These are phyloP conservation scores for Aspergillus affinis DNA, from an alignment of 495 filamentous ascomycete species.

Conservation along the genomic window DNA sequence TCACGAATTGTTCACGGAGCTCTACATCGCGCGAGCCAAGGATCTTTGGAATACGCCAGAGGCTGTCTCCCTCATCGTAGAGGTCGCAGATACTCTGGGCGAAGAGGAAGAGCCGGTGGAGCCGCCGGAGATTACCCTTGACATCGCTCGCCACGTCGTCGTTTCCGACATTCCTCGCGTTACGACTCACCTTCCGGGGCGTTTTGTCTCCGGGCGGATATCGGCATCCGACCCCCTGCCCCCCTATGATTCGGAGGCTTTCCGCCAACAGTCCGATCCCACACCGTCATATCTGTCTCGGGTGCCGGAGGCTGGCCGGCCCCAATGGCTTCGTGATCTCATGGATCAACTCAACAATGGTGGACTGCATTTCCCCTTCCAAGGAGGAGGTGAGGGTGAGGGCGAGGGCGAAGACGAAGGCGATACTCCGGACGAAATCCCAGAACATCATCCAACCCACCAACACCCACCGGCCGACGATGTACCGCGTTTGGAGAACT, in stretches of 20 bases:
- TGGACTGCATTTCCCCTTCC: slow-evolving; percentile 27
- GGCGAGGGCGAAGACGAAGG: slow-evolving; percentile 20
- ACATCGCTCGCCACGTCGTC: slow-evolving; percentile 76
- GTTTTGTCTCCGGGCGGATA: slow-evolving; percentile 42
- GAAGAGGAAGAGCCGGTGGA: slow-evolving; percentile 38
- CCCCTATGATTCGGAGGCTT: slow-evolving; percentile 45
- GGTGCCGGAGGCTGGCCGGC: slow-evolving; percentile 34
- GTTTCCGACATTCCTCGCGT: slow-evolving; percentile 66
- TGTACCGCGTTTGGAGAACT: slow-evolving; percentile 36
- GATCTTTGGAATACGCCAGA: slow-evolving; percentile 89
- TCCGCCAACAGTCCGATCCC: slow-evolving; percentile 39
- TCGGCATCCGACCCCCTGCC: slow-evolving; percentile 48
- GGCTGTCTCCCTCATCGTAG: slow-evolving; percentile 65
- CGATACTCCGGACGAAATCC: slow-evolving; percentile 16
- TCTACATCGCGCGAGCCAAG: slow-evolving; percentile 78
- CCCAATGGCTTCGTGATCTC: slow-evolving; percentile 45
- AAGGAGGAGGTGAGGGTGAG: slow-evolving; percentile 11
- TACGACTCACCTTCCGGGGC: slow-evolving; percentile 42
- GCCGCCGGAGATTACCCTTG: slow-evolving; percentile 53
- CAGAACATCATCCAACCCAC: slow-evolving; percentile 6
- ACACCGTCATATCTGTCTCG: slow-evolving; percentile 35
- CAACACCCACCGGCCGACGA: slow-evolving; percentile 29
- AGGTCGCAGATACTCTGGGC: slow-evolving; percentile 61
- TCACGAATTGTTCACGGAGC: slow-evolving; percentile 72
- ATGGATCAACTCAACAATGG: slow-evolving; percentile 38